A percentile compares a stretch with the other conserved stretches of the same genome.
Evolutionary conservation across 768 basidiomycete genomes (phyloP).

Genomic region (Phlebiopsis gigantea): DNA sequence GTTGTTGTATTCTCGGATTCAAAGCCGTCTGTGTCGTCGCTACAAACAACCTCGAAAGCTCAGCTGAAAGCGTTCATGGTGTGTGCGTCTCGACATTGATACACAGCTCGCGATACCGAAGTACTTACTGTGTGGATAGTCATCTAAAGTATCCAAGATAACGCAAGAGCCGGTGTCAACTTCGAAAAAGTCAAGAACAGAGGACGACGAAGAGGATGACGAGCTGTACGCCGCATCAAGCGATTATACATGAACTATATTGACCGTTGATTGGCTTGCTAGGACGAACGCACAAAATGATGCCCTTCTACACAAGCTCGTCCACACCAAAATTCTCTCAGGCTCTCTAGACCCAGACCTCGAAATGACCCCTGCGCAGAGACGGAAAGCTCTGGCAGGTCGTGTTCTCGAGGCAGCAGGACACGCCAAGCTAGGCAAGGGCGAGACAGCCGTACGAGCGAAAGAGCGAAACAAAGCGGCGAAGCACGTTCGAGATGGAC

Average conservation of each 20-base stretch:
- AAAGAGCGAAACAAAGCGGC: conserved; percentile 66
- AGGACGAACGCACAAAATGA: conserved; percentile 79
- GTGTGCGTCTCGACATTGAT: conserved; percentile 15
- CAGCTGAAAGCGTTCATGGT: conserved; percentile 77
- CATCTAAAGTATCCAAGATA: conserved; percentile 69
- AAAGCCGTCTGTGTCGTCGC: conserved; percentile 20
- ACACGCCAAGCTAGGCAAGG: conserved; percentile 65
- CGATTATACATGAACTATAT: background rate
- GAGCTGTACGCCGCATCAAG: conserved; percentile 39
- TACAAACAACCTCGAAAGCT: conserved; percentile 27
- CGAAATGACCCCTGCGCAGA: conserved; percentile 57
- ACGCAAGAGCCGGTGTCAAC: conserved; percentile 27
- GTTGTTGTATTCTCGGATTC: conserved; percentile 56
- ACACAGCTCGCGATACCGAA: background rate
- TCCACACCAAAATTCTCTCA: conserved; percentile 76
- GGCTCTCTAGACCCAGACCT: conserved; percentile 64
- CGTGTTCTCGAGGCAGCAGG: conserved; percentile 72
- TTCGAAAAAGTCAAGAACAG: conserved; percentile 11
- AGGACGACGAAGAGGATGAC: conserved; percentile 43
- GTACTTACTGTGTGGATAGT: conserved; percentile 37
- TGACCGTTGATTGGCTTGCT: conserved; percentile 7
- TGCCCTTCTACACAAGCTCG: conserved; percentile 66
- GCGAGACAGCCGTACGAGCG: conserved; percentile 55
- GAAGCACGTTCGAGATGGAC: conserved; percentile 68
- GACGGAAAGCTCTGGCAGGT: conserved; percentile 70